phyloP scores from a whole-genome alignment of 208 protist species.

The Phytomonas francai region DNA sequence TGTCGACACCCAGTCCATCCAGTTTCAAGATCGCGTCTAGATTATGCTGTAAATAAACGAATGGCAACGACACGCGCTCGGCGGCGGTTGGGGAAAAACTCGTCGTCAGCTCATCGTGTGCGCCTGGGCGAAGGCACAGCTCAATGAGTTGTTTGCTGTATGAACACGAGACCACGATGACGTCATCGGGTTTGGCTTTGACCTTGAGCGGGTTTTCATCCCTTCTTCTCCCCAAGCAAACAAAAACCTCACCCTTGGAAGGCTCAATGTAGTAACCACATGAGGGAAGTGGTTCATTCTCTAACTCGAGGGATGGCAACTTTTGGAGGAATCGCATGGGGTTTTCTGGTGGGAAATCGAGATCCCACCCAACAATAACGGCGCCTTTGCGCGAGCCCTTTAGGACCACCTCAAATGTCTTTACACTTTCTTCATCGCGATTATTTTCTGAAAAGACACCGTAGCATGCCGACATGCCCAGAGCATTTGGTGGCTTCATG shows the following conservation, averaged over 20 bases:
- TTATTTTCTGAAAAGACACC: slow-evolving; percentile 51
- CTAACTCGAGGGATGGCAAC: neutral
- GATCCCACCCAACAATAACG: slow-evolving; percentile 67
- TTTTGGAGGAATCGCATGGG: neutral
- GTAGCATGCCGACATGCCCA: slow-evolving; percentile 17
- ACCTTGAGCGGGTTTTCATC: slow-evolving; percentile 43
- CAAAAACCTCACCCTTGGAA: slow-evolving; percentile 51
- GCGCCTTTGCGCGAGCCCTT: slow-evolving; percentile 41
- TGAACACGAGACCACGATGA: slow-evolving; percentile 52
- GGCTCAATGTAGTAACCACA: slow-evolving; percentile 73
- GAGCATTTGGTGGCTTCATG: slow-evolving; percentile 9
- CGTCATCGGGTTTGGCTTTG: slow-evolving; percentile 44
- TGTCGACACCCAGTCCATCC: slow-evolving; percentile 24
- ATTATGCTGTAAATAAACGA: slow-evolving; percentile 46
- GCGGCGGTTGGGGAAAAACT: slow-evolving; percentile 38
- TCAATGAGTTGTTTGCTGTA: slow-evolving; percentile 50
- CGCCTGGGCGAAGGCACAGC: slow-evolving; percentile 40
- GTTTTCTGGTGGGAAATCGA: slow-evolving; percentile 16
- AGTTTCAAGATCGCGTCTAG: slow-evolving; percentile 48
- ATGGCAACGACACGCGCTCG: slow-evolving; percentile 47
- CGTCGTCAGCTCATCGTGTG: slow-evolving; percentile 32
- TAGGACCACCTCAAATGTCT: slow-evolving; percentile 48
- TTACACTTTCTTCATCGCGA: slow-evolving; percentile 37
- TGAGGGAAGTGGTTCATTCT: slow-evolving; percentile 29
- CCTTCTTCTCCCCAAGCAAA: slow-evolving; percentile 37